Conservation (phyloP, 768 basidiomycete genomes). For the Suillus lakei region DNA sequence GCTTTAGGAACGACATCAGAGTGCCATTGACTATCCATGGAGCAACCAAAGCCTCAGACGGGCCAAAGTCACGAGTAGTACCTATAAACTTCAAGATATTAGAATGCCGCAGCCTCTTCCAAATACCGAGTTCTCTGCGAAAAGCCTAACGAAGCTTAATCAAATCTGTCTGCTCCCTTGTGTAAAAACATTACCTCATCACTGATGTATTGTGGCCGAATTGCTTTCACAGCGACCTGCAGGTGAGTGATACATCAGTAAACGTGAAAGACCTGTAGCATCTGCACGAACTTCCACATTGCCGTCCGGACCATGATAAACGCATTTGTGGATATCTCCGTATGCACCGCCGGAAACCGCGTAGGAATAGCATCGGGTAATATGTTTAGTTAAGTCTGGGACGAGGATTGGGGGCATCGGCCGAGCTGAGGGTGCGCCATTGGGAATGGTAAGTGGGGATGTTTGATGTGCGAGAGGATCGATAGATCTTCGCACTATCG, state of each 20-base stretch:
- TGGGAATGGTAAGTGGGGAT: constrained; percentile 4
- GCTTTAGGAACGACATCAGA: constrained; percentile 17
- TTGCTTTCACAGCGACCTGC: constrained; percentile 6
- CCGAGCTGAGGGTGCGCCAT: constrained; percentile 21
- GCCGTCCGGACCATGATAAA: neutral
- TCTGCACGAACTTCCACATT: neutral
- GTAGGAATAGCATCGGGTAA: neutral
- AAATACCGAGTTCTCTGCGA: constrained; percentile 24
- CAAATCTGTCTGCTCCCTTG: neutral
- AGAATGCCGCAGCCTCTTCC: constrained; percentile 21
- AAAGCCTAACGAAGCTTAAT: constrained; percentile 12
- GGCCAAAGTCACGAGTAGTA: constrained; percentile 20
- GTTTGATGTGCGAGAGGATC: neutral
- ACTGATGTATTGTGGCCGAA: neutral
- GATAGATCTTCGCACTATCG: no score
- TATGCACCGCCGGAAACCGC: neutral
- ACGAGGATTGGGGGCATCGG: constrained; percentile 13
- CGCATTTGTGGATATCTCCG: constrained; percentile 1
- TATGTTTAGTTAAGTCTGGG: neutral
- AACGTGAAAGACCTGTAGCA: neutral
- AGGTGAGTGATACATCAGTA: neutral
- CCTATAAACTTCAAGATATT: constrained; percentile 25
- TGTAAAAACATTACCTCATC: neutral
- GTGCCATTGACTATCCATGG: constrained; percentile 22
- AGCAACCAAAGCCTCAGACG: constrained; percentile 22